Evolutionary conservation across 2,329 filamentous ascomycete species (phyloP), one percentile per base, ranked within the genome.

Genomic region (Alternaria infectoria): DNA sequence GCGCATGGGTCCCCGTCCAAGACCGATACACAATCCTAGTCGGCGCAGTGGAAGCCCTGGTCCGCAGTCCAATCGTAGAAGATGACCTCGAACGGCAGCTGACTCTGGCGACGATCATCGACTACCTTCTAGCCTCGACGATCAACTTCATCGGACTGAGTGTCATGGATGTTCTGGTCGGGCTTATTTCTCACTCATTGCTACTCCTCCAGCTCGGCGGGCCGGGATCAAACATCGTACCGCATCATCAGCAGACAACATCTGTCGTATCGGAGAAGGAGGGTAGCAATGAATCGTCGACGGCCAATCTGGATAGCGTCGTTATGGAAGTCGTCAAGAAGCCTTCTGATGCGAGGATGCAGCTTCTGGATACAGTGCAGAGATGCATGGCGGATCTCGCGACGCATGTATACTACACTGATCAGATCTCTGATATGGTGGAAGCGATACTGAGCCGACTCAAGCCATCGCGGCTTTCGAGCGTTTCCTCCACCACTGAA

Each of bases 391-490:
- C 93, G n/a, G 89, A 94, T 76, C 84, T 99, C 26, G 93, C 94
- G 3, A 97, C 93, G 1, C 96, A 99, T 75, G 90, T 97, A 30
- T 99, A 99, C 83, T 99, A 99, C 77, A 92, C 92, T 2, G 95
- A 98, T 72, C 96, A 99, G 79, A 93, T 98, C 59, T 90, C 92
- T 2, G 96, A 99, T 79, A 97, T 98, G 93, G 89, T 97, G 55
- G 87, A 89, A 19, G 89, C 93, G 1, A 90, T 98, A 47, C 82
- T 98, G 15, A 83, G 87, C 28, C 90, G 93, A 19, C 85, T 98
- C 28, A 96, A 92, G 79, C 92, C 93, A 4, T 82, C 83, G 11
- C 75, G 79, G 17, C 69, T 73, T 43, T 82, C 85, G 4, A 81
- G 82, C 15, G 77, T 83, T 13, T 74, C 83, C 6, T 79, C 79